These are phyloP conservation scores for Cicer cuneatum DNA, from an alignment of 306 rosid species.

Conservation along the genomic window DNA sequence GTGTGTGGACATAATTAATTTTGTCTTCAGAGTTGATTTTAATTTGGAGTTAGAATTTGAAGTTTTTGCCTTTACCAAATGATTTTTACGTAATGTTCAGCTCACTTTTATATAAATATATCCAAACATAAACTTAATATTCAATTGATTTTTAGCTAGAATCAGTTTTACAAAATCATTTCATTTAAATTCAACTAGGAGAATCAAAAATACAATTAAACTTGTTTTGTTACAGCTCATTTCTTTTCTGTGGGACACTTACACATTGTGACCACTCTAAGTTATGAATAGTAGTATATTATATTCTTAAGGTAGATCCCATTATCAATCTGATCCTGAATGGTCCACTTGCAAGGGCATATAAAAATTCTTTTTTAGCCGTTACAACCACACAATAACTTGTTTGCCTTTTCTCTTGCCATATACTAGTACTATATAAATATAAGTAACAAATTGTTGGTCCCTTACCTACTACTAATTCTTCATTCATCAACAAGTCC, in stretches of 20 bases:
- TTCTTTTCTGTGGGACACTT: slow-evolving; percentile 6
- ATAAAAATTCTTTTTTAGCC: slow-evolving; percentile 32
- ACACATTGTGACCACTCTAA: not conserved
- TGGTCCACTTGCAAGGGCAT: slow-evolving; percentile 43
- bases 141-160: too few species aligned
- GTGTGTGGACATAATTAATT: too few species aligned
- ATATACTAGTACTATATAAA: slow-evolving; percentile 7
- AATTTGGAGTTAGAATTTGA: too few species aligned
- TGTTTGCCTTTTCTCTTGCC: slow-evolving; percentile 5
- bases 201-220: slow-evolving; percentile 13
- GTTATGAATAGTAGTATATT: not conserved
- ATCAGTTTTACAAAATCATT: too few species aligned
- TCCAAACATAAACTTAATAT: too few species aligned
- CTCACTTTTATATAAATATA: too few species aligned
- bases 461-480: slow-evolving; percentile 10
- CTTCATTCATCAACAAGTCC: slow-evolving; percentile 36
- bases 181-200: too few species aligned
- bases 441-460: not conserved
- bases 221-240: slow-evolving; percentile 25
- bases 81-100: too few species aligned
- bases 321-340: slow-evolving; percentile 27
- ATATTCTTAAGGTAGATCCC: slow-evolving; percentile 2
- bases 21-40: not conserved
- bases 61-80: too few species aligned
- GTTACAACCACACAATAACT: slow-evolving; percentile 33